Evolutionary conservation across 768 basidiomycete species (phyloP).

Genomic region (Rhizopogon salebrosus): DNA sequence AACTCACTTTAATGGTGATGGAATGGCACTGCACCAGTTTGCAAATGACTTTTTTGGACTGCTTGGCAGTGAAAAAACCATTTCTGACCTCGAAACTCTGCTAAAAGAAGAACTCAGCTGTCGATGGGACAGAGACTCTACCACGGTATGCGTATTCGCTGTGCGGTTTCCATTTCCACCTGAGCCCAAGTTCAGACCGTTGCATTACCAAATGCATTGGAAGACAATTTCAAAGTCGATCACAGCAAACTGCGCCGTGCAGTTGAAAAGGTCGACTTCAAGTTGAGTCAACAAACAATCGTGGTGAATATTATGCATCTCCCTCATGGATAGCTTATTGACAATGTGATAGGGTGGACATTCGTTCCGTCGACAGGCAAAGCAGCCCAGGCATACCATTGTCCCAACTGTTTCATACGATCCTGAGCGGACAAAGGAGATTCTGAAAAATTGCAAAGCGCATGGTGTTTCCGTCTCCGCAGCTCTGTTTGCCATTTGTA

Average conservation of each 20-base stretch:
- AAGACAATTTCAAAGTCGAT: conserved; percentile 40
- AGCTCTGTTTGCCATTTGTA: conserved; percentile 71
- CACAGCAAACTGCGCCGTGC: conserved; percentile 36
- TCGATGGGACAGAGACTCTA: conserved; percentile 18
- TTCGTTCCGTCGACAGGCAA: conserved; percentile 50
- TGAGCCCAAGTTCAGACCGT: conserved; percentile 9
- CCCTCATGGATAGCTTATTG: neutral
- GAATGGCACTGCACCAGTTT: conserved; percentile 79
- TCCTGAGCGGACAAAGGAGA: conserved; percentile 48
- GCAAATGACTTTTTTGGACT: conserved; percentile 77
- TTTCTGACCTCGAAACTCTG: conserved; percentile 24
- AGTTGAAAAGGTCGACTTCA: conserved; percentile 52
- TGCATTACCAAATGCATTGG: conserved; percentile 41
- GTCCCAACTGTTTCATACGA: conserved; percentile 66
- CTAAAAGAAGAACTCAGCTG: conserved; percentile 29
- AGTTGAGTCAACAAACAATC: conserved; percentile 45
- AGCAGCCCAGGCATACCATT: conserved; percentile 49
- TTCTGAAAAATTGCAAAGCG: conserved; percentile 66
- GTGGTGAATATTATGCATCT: conserved; percentile 36
- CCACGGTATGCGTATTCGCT: conserved; percentile 8
- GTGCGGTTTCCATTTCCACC: conserved; percentile 3
- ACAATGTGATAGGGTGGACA: conserved; percentile 58
- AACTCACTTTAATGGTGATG: conserved; percentile 81
- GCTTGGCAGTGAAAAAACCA: conserved; percentile 34
- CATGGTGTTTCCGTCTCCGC: conserved; percentile 71